phyloP scores from a whole-genome alignment of 2,329 filamentous ascomycete genomes.

The Arthrobotrys entomopaga region DNA sequence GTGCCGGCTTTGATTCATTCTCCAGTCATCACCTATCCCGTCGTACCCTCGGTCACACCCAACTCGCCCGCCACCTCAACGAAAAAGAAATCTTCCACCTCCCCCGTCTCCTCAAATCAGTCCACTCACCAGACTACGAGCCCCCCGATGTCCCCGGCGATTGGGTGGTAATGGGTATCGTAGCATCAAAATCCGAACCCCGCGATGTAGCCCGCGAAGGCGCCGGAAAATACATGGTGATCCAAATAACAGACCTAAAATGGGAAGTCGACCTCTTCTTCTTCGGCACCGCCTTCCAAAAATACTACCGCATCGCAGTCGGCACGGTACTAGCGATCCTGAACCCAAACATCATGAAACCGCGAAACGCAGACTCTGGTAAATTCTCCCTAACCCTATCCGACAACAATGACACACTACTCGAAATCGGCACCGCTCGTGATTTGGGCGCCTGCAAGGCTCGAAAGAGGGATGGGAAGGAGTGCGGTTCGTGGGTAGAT shows the following conservation, averaged over 20 bases:
- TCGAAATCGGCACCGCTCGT: slow-evolving; percentile 85
- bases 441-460: slow-evolving; percentile 91
- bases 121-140: slow-evolving; percentile 84
- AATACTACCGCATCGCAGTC: slow-evolving; percentile 91
- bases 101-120: slow-evolving; percentile 79
- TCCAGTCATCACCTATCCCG: slow-evolving; percentile 85
- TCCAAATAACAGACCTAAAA: slow-evolving; percentile 86
- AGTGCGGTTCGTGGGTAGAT: slow-evolving; percentile 87
- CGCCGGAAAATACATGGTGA: slow-evolving; percentile 89
- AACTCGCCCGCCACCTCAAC: slow-evolving; percentile 79
- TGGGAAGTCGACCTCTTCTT: slow-evolving; percentile 92
- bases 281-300: slow-evolving; percentile 87
- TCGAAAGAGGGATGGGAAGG: slow-evolving; percentile 82
- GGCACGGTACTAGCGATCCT: slow-evolving; percentile 93
- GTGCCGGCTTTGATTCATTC: slow-evolving; percentile 76
- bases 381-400: slow-evolving; percentile 87
- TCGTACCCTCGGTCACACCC: slow-evolving; percentile 82
- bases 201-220: slow-evolving; percentile 70
- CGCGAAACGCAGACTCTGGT: slow-evolving; percentile 78
- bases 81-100: slow-evolving; percentile 81
- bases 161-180: slow-evolving; percentile 86
- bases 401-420: slow-evolving; percentile 76
- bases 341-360: slow-evolving; percentile 89
- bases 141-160: slow-evolving; percentile 85
- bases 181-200: slow-evolving; percentile 88